phyloP scores from a whole-genome alignment of 345 rosid genomes.

The Carallia brachiata region DNA sequence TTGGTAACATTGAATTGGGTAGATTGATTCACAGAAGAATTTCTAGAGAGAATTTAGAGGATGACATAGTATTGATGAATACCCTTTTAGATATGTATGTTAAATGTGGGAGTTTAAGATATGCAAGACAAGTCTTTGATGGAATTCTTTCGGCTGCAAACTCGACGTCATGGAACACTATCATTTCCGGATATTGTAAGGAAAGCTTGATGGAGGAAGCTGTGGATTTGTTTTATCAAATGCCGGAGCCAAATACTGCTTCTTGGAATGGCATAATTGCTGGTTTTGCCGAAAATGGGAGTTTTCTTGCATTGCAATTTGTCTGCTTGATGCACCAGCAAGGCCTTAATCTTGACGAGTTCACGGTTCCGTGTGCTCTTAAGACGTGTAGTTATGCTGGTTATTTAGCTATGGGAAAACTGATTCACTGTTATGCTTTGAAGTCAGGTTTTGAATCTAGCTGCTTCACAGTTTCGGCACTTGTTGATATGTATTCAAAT shows the following conservation, averaged over 20 bases:
- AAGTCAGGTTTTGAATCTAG: slow-evolving; percentile 57
- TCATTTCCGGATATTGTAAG: slow-evolving; percentile 63
- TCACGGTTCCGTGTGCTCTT: slow-evolving; percentile 64
- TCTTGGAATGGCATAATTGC: slow-evolving; percentile 74
- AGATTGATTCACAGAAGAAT: slow-evolving; percentile 46
- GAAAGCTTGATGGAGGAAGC: slow-evolving; percentile 61
- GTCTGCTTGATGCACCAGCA: slow-evolving; percentile 53
- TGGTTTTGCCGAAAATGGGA: slow-evolving; percentile 58
- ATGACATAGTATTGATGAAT: slow-evolving; percentile 64
- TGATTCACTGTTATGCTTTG: slow-evolving; percentile 51
- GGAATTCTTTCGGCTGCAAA: slow-evolving; percentile 34
- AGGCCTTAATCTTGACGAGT: slow-evolving; percentile 56
- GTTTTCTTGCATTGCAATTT: slow-evolving; percentile 46
- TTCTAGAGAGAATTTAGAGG: slow-evolving; percentile 29
- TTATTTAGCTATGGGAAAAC: slow-evolving; percentile 45
- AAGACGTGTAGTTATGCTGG: slow-evolving; percentile 49
- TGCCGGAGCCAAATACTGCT: slow-evolving; percentile 46
- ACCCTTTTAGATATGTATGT: slow-evolving; percentile 71
- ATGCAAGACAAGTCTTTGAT: slow-evolving; percentile 47
- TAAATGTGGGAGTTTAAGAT: slow-evolving; percentile 54
- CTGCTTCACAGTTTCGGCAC: slow-evolving; percentile 50
- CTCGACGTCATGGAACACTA: slow-evolving; percentile 65
- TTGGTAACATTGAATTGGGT: slow-evolving; percentile 55
- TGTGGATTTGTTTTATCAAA: slow-evolving; percentile 43
- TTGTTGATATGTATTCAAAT: slow-evolving; percentile 72